phyloP scores from a whole-genome alignment of 179 eudicot genomes.

The Patellifolia procumbens region DNA sequence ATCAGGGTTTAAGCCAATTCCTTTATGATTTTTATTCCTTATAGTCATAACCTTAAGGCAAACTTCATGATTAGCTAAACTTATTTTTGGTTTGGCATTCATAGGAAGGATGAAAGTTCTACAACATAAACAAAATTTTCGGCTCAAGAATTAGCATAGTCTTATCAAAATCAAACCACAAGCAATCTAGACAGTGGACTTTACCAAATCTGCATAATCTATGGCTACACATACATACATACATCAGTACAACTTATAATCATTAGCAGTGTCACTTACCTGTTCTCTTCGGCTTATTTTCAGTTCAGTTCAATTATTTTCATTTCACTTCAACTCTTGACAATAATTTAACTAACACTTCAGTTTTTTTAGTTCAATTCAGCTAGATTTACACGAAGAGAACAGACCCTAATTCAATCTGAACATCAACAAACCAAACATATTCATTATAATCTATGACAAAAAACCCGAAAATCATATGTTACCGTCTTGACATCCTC shows the following conservation, averaged over 20 bases:
- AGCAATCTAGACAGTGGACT: background rate
- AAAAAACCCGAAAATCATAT: slow-evolving; percentile 1
- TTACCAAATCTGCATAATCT: slow-evolving; percentile 3
- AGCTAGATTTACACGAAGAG: too few species aligned
- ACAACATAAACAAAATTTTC: background rate
- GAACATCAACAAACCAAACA: background rate
- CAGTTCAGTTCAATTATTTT: too few species aligned
- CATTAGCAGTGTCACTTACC: background rate
- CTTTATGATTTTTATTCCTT: too few species aligned
- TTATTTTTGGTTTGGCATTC: slow-evolving; percentile 55
- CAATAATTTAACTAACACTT: too few species aligned
- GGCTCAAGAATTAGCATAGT: too few species aligned
- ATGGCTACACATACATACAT: background rate
- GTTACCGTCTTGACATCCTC: slow-evolving; percentile 83
- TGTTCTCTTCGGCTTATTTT: too few species aligned
- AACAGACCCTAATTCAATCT: too few species aligned
- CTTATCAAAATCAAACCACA: background rate
- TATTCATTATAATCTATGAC: background rate
- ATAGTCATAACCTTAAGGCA: too few species aligned
- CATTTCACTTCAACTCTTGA: too few species aligned
- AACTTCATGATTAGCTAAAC: slow-evolving; percentile 1
- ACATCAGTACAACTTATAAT: background rate
- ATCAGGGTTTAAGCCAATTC: too few species aligned
- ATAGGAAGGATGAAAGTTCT: slow-evolving; percentile 9
- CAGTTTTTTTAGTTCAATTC: too few species aligned